Conservation (phyloP, 176 grass and related monocot species). For the Coix lacrymajobi region DNA sequence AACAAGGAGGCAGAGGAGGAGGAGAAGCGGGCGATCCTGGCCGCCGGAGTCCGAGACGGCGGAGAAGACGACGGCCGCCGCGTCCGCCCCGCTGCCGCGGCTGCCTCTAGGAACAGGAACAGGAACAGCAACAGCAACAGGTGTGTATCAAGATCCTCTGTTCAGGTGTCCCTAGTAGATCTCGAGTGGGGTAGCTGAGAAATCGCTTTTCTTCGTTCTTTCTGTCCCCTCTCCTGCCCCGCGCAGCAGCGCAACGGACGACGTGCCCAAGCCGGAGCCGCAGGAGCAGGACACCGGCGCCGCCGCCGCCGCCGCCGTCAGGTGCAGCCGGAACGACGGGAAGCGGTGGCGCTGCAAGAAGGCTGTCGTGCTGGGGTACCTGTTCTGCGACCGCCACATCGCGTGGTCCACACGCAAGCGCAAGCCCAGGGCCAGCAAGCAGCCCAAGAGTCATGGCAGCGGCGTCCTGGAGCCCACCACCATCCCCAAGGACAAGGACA, state of each 20-base stretch:
- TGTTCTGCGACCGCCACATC: slow-evolving; percentile 38
- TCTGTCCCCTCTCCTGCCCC: too few species aligned
- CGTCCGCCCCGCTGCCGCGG: not conserved
- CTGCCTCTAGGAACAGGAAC: not conserved
- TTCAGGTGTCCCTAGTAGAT: not conserved
- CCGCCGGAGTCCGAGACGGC: not conserved
- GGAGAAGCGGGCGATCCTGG: slow-evolving; percentile 4
- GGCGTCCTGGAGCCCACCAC: not conserved
- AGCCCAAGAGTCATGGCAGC: not conserved
- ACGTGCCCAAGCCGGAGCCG: not conserved
- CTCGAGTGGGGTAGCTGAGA: not conserved
- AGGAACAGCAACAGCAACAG: not conserved
- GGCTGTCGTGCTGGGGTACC: slow-evolving; percentile 19
- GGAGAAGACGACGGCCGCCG: not conserved
- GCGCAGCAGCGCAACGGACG: not conserved
- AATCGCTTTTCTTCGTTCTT: not conserved
- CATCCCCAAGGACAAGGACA: not conserved
- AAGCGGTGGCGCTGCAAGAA: slow-evolving; percentile 53
- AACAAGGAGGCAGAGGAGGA: not conserved
- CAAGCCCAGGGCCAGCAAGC: slow-evolving; percentile 2
- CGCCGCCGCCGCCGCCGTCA: not conserved
- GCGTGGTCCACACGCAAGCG: slow-evolving; percentile 32
- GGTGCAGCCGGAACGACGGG: slow-evolving; percentile 48
- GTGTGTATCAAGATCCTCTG: slow-evolving; percentile 5
- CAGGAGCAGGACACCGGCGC: not conserved